These are phyloP conservation scores for Coriaria nepalensis DNA, from an alignment of 306 rosid genomes.

Conservation along the genomic window DNA sequence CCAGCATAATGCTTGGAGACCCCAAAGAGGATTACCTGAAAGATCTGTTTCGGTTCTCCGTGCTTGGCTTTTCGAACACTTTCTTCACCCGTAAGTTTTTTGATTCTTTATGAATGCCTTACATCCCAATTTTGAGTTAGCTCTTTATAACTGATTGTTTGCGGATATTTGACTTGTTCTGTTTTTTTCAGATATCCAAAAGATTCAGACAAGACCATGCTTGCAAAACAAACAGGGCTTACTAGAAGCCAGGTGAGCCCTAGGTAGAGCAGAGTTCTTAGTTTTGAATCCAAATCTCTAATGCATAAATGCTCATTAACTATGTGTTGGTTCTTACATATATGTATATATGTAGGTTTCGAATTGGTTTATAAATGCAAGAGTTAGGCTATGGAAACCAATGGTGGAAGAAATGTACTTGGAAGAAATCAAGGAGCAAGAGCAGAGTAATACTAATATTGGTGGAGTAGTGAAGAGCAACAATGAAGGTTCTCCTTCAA, in stretches of 20 bases:
- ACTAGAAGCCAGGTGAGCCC: conserved; percentile 81
- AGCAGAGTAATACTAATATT: conserved; percentile 22
- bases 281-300: too few relatives aligned
- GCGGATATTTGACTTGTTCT: conserved; percentile 4
- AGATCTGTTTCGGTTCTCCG: conserved; percentile 93
- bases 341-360: conserved; percentile 49
- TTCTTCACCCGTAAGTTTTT: conserved; percentile 83
- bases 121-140: too few relatives aligned
- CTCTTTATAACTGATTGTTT: neutral
- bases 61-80: conserved; percentile 99
- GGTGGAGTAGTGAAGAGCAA: conserved; percentile 22
- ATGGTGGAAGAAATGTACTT: conserved; percentile 96
- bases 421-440: conserved; percentile 81
- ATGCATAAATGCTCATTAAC: too few relatives aligned
- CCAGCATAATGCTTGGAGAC: conserved; percentile 99
- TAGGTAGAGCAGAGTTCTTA: conserved; percentile 1
- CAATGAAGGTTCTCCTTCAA: conserved; percentile 36
- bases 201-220: conserved; percentile 93
- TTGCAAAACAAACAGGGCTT: conserved; percentile 94
- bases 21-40: conserved; percentile 94
- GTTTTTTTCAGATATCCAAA: conserved; percentile 60
- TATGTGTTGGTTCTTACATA: too few relatives aligned
- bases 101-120: neutral
- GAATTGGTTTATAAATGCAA: conserved; percentile 94
- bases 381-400: conserved; percentile 97